Percentiles rank a stretch among this genome's conserved stretches.
phyloP scores from a whole-genome alignment of 2,329 filamentous ascomycete genomes.

The Penicillium frequentans region DNA sequence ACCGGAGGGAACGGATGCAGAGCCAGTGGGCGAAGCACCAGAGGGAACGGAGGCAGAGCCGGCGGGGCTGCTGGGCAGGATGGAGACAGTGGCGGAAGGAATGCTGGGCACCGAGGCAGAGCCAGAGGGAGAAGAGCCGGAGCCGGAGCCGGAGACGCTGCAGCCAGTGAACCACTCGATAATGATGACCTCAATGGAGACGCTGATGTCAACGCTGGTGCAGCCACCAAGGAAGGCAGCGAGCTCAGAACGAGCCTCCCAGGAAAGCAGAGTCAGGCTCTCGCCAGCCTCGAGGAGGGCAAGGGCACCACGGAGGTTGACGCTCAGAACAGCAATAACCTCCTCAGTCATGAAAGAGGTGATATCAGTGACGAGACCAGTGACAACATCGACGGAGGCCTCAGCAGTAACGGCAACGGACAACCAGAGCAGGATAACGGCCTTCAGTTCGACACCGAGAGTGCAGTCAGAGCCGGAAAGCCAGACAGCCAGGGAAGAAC shows the following conservation, averaged over 20 bases:
- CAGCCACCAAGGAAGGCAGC: conserved; percentile 37
- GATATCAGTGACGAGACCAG: conserved; percentile 29
- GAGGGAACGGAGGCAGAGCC: background rate
- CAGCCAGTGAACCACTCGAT: conserved; percentile 41
- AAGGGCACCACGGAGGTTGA: conserved; percentile 33
- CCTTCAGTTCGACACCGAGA: conserved; percentile 39
- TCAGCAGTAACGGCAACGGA: conserved; percentile 31
- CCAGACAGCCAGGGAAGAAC: conserved; percentile 34
- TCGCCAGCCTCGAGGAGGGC: conserved; percentile 32
- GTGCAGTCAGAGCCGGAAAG: conserved; percentile 31
- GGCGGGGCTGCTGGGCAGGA: background rate
- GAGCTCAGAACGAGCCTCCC: conserved; percentile 36
- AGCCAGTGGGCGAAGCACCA: background rate
- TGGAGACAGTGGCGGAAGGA: background rate
- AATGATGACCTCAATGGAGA: conserved; percentile 52
- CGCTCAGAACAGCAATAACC: conserved; percentile 28
- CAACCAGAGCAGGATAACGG: conserved; percentile 38
- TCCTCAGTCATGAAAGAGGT: conserved; percentile 31
- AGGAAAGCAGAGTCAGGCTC: conserved; percentile 32
- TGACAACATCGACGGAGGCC: conserved; percentile 27
- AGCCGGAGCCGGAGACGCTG: conserved; percentile 11
- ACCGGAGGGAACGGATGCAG: background rate
- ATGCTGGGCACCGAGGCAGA: conserved; percentile 1
- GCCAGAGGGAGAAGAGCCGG: conserved; percentile 6
- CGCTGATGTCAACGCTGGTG: conserved; percentile 20